Evolutionary conservation across 805 yeast species (phyloP), one percentile per base, ranked within the genome.

Genomic region (Groenewaldozyma salmanticensis): DNA sequence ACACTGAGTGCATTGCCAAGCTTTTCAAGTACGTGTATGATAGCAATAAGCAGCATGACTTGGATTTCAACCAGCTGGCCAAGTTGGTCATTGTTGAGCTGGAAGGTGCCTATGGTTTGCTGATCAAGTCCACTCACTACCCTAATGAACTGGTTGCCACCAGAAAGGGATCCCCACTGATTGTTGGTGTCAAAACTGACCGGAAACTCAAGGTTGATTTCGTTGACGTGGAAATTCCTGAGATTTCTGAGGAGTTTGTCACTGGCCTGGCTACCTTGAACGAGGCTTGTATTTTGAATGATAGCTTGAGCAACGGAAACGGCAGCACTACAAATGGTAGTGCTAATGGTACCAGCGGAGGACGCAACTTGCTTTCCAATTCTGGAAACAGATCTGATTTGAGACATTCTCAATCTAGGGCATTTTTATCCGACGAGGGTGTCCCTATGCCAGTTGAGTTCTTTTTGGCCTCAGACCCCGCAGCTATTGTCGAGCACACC

Each of bases 141-240:
- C 98, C 98, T 33, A 84, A 90, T 63, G 98, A 92, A 70, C 79
- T 88, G 38, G 81, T 90, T 56, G 97, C 96, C 52, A 87, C 96
- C 35, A 83, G 97, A 71, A 92, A 88, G 65, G 99, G 99, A 57
- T 88, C 97, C 37, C 99, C 99, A 18, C 71, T 92, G 59, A 75
- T 92, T 57, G 85, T 92, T 50, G 99, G 99, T 67, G 97, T 92
- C 52, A 92, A 87, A 70, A 85, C 96, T 39, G 95, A 88, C 59
- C 81, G 78, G 64, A 90, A 87, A 62, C 77, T 92, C 64, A 92
- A 90, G 68, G 96, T 90, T 51, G 99, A 92, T 63, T 88, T 92
- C 58, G 97, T 92, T 42, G 99, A 92, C 61, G 96, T 92, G 42
- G 98, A 92, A 66, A 92, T 90, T 71, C 92, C 94, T 34, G 95